phyloP scores from a whole-genome alignment of 139 green algal species.

The Monoraphidium neglectum region DNA sequence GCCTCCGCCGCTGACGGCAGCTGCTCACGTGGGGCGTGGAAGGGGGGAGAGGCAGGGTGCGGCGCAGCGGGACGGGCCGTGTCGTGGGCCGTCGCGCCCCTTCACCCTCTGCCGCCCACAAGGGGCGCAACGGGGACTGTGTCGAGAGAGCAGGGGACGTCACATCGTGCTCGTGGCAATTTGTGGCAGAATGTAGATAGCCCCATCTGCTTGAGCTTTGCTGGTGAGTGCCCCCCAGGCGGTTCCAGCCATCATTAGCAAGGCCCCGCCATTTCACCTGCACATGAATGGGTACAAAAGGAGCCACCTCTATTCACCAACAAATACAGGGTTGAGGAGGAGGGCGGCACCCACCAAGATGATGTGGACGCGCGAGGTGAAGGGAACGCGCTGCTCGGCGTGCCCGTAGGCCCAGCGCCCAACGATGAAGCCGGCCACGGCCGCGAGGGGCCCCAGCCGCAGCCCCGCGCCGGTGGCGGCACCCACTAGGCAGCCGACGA shows the following conservation, averaged over 20 bases:
- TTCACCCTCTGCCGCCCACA: background rate
- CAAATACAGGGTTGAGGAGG: background rate
- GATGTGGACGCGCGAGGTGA: background rate
- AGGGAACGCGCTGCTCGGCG: conserved; percentile 13
- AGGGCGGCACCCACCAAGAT: no score
- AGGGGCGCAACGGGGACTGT: background rate
- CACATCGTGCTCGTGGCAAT: conserved; percentile 18
- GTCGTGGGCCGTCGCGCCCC: background rate
- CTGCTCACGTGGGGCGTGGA: no score
- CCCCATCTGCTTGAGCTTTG: background rate
- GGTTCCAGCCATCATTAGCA: background rate
- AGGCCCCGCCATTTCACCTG: background rate
- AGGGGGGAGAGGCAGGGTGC: background rate
- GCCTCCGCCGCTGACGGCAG: conserved; percentile 21
- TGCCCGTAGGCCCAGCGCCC: conserved; percentile 22
- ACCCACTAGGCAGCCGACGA: no score
- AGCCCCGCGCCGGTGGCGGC: no score
- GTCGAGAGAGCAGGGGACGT: background rate
- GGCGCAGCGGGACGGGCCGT: no score
- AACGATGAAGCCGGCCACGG: background rate
- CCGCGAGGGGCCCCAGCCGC: no score
- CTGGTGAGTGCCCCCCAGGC: background rate
- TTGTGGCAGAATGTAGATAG: background rate
- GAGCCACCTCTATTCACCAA: background rate
- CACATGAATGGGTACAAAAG: background rate